Base-by-base conservation (phyloP, 2,329 filamentous ascomycete genomes). In the Cladosporium sphaerospermum region DNA sequence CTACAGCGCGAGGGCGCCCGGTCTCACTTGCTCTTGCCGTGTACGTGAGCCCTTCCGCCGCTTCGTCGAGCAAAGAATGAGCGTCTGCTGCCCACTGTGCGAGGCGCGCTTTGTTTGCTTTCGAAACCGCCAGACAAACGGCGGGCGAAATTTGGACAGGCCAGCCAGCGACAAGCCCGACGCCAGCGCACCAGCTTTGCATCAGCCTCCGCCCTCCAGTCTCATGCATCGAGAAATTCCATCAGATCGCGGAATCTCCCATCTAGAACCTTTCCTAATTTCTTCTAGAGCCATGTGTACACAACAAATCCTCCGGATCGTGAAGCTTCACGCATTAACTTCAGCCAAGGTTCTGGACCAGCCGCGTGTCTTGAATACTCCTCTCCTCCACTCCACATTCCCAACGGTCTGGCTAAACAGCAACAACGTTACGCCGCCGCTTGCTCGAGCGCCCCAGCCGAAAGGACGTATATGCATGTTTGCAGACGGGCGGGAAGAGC, bases 361-460 rank as follows among this genome's bases (percentile, higher is more conserved):
- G 9, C 36, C 42, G 42, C 42, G 23, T 14, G 18, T 39, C 40
- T 49, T 34, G 31, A 36, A 40, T n/a, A 19, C 23, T 36, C 34
- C 34, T 36, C 34, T n/a, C 10, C 48, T 51, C 48, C 48, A 33
- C 34, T 37, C 34, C 40, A 42, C 48, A 34, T 34, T 51, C 32
- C 32, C 48, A 51, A 51, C 48, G 48, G 48, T 43, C 48, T 51
- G 48, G 48, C 48, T 44, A 10, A 28, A 11, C 41, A n/a, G 19
- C 41, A 43, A 13, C 42, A 5, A 23, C 42, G 16, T 23, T 32
- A 14, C 23, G 23, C 23, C 23, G 23, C 23, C 23, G 4, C 13
- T 16, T 16, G 47, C 13, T 23, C 40, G 9, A 37, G 40, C 16
- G 11, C 23, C 40, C 31, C 18, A 13, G 39, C 14, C 14, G 14